Percentiles rank a stretch among this genome's conserved stretches.
These are phyloP conservation scores for Lecanicillium sp. DNA, from an alignment of 2,329 filamentous ascomycete species.

Conservation along the genomic window DNA sequence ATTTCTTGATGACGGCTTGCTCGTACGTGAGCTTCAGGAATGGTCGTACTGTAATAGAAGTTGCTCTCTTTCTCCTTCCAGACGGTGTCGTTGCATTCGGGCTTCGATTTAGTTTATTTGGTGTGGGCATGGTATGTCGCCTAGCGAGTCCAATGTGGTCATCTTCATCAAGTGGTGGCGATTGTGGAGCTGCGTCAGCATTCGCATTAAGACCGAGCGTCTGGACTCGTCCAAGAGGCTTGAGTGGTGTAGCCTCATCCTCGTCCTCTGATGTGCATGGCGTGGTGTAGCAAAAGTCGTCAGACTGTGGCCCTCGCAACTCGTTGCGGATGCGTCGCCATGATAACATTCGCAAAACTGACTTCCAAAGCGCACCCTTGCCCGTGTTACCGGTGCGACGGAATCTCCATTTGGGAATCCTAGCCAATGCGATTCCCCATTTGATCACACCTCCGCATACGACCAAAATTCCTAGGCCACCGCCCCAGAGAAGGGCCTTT, in stretches of 20 bases:
- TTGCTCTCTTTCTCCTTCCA: conserved; percentile 56
- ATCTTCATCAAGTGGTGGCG: conserved; percentile 12
- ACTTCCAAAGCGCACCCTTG: conserved; percentile 28
- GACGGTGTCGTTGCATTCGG: conserved; percentile 48
- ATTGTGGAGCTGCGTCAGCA: conserved; percentile 13
- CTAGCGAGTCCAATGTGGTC: conserved; percentile 18
- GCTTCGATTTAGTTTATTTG: conserved; percentile 23
- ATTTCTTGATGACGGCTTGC: conserved; percentile 71
- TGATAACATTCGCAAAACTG: conserved; percentile 30
- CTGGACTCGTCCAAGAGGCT: conserved; percentile 15
- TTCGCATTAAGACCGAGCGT: conserved; percentile 19
- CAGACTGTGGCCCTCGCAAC: conserved; percentile 20
- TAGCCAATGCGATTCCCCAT: conserved; percentile 78
- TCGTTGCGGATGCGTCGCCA: conserved; percentile 39
- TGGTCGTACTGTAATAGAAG: conserved; percentile 56
- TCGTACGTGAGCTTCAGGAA: conserved; percentile 73
- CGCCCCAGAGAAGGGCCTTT: conserved; percentile 75
- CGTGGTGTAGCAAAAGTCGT: conserved; percentile 23
- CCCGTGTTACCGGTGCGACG: conserved; percentile 40
- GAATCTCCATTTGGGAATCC: conserved; percentile 89
- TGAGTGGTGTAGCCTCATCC: conserved; percentile 12
- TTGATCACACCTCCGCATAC: conserved; percentile 65
- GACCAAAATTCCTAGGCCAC: conserved; percentile 70
- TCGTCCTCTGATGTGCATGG: conserved; percentile 25
- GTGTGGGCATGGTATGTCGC: conserved; percentile 45